These are phyloP conservation scores for Peltaster fructicola DNA, from an alignment of 2,329 filamentous ascomycete genomes.

Conservation along the genomic window DNA sequence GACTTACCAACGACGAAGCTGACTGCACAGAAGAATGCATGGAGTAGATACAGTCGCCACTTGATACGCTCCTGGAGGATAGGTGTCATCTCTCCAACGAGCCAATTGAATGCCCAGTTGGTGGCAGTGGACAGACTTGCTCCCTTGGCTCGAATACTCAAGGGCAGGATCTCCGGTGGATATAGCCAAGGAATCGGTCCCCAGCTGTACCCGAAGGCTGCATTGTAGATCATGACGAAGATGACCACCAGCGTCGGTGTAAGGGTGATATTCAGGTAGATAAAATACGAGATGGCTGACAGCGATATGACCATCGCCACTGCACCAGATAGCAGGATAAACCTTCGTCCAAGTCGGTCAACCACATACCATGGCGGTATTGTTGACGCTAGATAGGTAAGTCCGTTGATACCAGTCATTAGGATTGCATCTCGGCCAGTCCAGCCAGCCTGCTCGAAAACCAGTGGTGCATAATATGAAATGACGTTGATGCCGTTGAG, in stretches of 20 bases:
- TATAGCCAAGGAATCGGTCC: constrained; percentile 97
- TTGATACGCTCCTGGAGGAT: constrained; percentile 80
- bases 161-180: constrained; percentile 90
- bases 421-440: constrained; percentile 73
- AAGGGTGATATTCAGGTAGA: constrained; percentile 62
- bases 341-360: constrained; percentile 74
- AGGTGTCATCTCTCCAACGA: constrained; percentile 89
- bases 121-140: constrained; percentile 89
- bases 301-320: constrained; percentile 77
- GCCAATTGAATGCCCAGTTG: constrained; percentile 98
- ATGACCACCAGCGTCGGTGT: constrained; percentile 78
- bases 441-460: constrained; percentile 97
- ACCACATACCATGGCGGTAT: constrained; percentile 96
- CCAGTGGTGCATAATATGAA: constrained; percentile 91
- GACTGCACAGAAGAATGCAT: constrained; percentile 89
- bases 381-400: constrained; percentile 80
- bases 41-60: constrained; percentile 86
- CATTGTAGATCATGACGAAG: constrained; percentile 97
- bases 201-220: constrained; percentile 93
- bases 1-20: constrained; percentile 89
- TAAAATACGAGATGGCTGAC: constrained; percentile 84
- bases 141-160: constrained; percentile 93
- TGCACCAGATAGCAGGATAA: constrained; percentile 78
- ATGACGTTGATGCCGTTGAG: constrained; percentile 99
- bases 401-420: constrained; percentile 92